Evolutionary conservation across 2,329 filamentous ascomycete genomes (phyloP).

Genomic region (Alternaria ethzedia): DNA sequence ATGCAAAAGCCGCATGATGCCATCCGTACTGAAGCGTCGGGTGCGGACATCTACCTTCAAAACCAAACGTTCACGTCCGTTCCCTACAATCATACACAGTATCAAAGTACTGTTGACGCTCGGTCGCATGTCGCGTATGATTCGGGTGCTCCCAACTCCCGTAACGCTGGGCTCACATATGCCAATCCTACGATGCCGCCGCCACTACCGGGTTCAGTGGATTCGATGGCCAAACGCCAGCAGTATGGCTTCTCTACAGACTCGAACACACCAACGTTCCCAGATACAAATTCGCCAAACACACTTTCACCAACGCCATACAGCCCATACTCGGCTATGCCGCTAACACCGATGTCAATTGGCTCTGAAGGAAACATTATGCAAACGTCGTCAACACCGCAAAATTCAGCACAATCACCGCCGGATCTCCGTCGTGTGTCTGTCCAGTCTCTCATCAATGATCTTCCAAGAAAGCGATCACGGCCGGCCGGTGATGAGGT

Average conservation of each 20-base stretch:
- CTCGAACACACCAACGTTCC: conserved; percentile 29
- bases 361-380: conserved; percentile 41
- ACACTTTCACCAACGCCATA: conserved; percentile 49
- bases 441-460: conserved; percentile 66
- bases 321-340: conserved; percentile 53
- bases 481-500: conserved; percentile 40
- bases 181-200: conserved; percentile 38
- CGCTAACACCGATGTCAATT: conserved; percentile 52
- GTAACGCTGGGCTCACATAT: conserved; percentile 16
- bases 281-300: conserved; percentile 48
- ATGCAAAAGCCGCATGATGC: conserved; percentile 22
- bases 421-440: conserved; percentile 62
- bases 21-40: conserved; percentile 14
- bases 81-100: conserved; percentile 24
- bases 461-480: conserved; percentile 21
- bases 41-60: conserved; percentile 23
- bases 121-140: conserved; percentile 23
- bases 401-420: conserved; percentile 41
- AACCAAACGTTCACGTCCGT: conserved; percentile 12
- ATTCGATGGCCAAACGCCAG: conserved; percentile 28
- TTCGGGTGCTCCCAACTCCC: conserved; percentile 25
- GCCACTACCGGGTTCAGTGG: conserved; percentile 22
- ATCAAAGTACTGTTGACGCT: conserved; percentile 31
- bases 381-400: conserved; percentile 25
- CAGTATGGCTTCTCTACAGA: conserved; percentile 34